These are phyloP conservation scores for Cladobotryum protrusum DNA, from an alignment of 2,329 filamentous ascomycete species.

Conservation along the genomic window DNA sequence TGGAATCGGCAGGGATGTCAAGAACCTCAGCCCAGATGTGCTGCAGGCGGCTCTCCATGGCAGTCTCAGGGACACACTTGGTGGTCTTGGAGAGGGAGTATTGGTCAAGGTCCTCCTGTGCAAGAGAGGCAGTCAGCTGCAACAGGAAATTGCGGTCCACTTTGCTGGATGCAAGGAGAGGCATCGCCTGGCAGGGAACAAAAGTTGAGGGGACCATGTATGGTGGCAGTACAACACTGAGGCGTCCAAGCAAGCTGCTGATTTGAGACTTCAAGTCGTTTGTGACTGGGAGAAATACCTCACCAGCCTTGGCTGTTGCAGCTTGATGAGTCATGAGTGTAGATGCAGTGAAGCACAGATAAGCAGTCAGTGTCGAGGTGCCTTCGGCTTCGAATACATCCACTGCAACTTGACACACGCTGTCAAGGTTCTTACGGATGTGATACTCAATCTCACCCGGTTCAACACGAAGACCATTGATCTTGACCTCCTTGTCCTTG, in stretches of 20 bases:
- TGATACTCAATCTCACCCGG: conserved; percentile 9
- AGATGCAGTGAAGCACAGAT: conserved; percentile 9
- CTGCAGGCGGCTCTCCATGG: conserved; percentile 4
- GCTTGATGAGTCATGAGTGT: background rate
- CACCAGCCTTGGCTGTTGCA: background rate
- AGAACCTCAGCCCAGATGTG: conserved; percentile 1
- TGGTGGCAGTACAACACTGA: conserved; percentile 7
- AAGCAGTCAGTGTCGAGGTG: background rate
- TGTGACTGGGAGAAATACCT: background rate
- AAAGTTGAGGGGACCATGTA: conserved; percentile 15
- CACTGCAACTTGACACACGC: background rate
- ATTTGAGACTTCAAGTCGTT: conserved; percentile 3
- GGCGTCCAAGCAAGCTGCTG: conserved; percentile 1
- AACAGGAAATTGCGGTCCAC: conserved; percentile 2
- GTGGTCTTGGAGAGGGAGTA: background rate
- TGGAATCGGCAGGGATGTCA: background rate
- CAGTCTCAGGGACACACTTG: background rate
- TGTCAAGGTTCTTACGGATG: background rate
- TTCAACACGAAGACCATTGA: conserved; percentile 11
- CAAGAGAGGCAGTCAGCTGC: background rate
- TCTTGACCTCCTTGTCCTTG: conserved; percentile 11
- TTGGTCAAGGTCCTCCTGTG: background rate
- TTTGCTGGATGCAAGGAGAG: conserved; percentile 10
- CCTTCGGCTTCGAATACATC: background rate
- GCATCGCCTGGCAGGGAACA: conserved; percentile 8